Percentiles rank a stretch among this genome's conserved stretches.
Evolutionary conservation across 2,329 filamentous ascomycete species (phyloP).

Genomic region (Fusarium sp.): DNA sequence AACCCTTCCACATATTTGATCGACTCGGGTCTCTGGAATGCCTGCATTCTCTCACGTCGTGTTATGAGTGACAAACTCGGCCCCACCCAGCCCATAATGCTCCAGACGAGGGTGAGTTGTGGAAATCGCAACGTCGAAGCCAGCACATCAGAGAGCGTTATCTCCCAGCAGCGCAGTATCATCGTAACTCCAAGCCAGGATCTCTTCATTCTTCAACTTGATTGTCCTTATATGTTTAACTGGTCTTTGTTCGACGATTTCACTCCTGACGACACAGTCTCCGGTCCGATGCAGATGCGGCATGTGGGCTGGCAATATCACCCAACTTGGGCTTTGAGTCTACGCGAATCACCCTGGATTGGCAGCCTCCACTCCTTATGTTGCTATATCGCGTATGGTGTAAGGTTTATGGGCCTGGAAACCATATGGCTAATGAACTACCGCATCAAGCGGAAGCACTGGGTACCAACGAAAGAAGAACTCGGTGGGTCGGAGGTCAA

Average conservation of each 20-base stretch:
- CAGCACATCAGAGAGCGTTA: not conserved
- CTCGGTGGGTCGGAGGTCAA: no score
- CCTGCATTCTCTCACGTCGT: conserved; percentile 1
- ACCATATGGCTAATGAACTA: conserved; percentile 3
- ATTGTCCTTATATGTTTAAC: no score
- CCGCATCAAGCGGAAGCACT: no score
- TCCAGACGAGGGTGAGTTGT: not conserved
- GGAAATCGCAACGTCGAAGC: not conserved
- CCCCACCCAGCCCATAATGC: not conserved
- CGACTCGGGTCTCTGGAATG: conserved; percentile 8
- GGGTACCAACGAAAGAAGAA: no score
- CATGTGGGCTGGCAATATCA: conserved; percentile 10
- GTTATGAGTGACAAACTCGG: conserved; percentile 3
- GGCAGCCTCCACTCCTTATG: conserved; percentile 4
- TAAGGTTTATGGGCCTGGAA: conserved; percentile 6
- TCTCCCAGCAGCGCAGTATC: not conserved
- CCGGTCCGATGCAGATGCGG: not conserved
- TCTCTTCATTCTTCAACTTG: no score
- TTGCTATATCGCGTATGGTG: conserved; percentile 8
- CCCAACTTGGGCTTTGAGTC: conserved; percentile 3
- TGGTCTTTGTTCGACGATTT: not conserved
- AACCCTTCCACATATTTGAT: conserved; percentile 2
- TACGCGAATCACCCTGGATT: conserved; percentile 6
- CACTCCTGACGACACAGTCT: not conserved
- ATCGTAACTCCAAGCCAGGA: no score